These are phyloP conservation scores for Penicillium goetzii DNA, from an alignment of 495 filamentous ascomycete genomes.

Conservation along the genomic window DNA sequence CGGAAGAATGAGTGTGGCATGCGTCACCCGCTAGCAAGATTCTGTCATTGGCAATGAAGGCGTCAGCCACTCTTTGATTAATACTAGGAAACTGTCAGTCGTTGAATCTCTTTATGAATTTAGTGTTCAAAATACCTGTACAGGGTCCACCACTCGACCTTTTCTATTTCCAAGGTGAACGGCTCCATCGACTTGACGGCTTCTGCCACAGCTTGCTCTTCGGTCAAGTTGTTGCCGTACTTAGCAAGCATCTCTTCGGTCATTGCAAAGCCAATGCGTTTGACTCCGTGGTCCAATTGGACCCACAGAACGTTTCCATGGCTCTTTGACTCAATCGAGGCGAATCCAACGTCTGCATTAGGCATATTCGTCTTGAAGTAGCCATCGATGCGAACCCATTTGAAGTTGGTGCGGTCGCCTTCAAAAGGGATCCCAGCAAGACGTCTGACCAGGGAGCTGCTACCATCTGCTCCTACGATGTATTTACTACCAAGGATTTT, in stretches of 20 bases:
- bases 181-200: conserved; percentile 51
- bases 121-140: conserved; percentile 16
- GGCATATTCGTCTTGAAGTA: conserved; percentile 55
- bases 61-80: conserved; percentile 54
- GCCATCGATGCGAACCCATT: conserved; percentile 56
- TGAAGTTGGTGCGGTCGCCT: conserved; percentile 46
- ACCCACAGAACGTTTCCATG: conserved; percentile 58
- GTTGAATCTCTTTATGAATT: too few relatives aligned
- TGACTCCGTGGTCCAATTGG: conserved; percentile 51
- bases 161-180: conserved; percentile 47
- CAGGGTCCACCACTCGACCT: conserved; percentile 58
- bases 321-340: conserved; percentile 28
- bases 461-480: conserved; percentile 54
- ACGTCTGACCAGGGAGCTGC: conserved; percentile 47
- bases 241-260: conserved; percentile 49
- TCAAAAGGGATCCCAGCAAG: conserved; percentile 47
- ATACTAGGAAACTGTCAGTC: conserved; percentile 45
- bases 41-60: conserved; percentile 43
- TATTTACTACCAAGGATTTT: conserved; percentile 37
- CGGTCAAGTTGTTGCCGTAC: conserved; percentile 33
- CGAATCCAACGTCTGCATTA: neutral
- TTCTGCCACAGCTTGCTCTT: conserved; percentile 40
- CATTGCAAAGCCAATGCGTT: conserved; percentile 58
- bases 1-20: conserved; percentile 52
- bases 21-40: conserved; percentile 54